Percentiles rank a stretch among this genome's conserved stretches.
Conservation (phyloP, 768 basidiomycete genomes). For the Suillus sp. region DNA sequence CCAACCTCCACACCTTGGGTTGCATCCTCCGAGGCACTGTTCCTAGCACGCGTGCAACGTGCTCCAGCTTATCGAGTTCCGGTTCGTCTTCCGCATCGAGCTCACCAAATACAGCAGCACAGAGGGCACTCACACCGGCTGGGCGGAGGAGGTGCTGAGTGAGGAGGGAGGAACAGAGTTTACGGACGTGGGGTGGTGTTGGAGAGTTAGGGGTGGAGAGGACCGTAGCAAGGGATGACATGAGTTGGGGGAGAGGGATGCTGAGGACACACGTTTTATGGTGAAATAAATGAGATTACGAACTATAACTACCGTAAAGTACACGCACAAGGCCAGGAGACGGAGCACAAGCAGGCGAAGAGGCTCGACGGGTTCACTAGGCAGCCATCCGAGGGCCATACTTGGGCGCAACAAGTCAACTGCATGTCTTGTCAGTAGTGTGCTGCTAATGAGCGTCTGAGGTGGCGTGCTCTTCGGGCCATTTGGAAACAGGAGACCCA, state of each 20-base stretch:
- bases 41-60: constrained; percentile 62
- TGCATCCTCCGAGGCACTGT: constrained; percentile 60
- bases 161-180: constrained; percentile 61
- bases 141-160: constrained; percentile 71
- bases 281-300: constrained; percentile 12
- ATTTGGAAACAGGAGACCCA: constrained; percentile 54
- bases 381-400: constrained; percentile 74
- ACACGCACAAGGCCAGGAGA: constrained; percentile 62
- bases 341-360: constrained; percentile 55
- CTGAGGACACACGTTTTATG: constrained; percentile 28
- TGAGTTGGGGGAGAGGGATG: constrained; percentile 64
- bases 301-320: constrained; percentile 12
- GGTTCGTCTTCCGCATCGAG: constrained; percentile 53
- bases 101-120: constrained; percentile 68
- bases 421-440: constrained; percentile 58
- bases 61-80: constrained; percentile 71
- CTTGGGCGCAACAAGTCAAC: constrained; percentile 60
- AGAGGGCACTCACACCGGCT: constrained; percentile 70
- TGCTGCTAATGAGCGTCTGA: constrained; percentile 62
- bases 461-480: constrained; percentile 50
- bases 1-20: constrained; percentile 45
- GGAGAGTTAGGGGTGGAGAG: constrained; percentile 41
- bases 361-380: constrained; percentile 47
- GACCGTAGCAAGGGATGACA: constrained; percentile 64
- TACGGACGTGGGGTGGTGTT: constrained; percentile 54